phyloP scores from a whole-genome alignment of 176 grass and related monocot species.

The Oryza meridionalis region DNA sequence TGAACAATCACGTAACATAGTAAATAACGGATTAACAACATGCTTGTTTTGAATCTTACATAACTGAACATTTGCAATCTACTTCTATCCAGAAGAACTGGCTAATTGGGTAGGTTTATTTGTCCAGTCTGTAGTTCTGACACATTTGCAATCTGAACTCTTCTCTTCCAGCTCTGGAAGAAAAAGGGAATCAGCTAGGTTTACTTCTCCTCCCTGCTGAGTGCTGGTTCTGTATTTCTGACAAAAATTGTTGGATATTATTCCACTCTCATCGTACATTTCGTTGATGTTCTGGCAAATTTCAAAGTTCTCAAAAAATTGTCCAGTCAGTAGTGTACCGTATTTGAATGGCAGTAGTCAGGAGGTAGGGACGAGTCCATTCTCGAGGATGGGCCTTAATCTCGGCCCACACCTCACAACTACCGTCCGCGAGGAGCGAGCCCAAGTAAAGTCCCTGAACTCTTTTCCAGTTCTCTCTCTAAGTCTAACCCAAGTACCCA shows the following conservation, averaged over 20 bases:
- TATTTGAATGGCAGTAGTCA: background rate
- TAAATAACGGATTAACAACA: background rate
- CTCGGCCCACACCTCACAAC: constrained; percentile 34
- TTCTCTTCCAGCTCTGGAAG: background rate
- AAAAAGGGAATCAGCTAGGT: background rate
- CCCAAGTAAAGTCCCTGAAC: constrained; percentile 47
- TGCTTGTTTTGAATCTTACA: background rate
- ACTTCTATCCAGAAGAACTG: no score
- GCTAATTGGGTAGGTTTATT: no score
- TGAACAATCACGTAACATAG: background rate
- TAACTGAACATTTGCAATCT: background rate
- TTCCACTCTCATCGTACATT: background rate
- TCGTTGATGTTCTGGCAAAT: background rate
- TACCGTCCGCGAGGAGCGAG: constrained; percentile 47
- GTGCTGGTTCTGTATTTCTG: background rate
- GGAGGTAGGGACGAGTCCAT: no score
- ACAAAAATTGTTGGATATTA: background rate
- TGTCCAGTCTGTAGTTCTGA: no score
- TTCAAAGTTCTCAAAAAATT: background rate
- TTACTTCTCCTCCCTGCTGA: background rate
- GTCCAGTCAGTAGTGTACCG: background rate
- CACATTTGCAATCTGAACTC: no score
- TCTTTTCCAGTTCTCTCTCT: no score
- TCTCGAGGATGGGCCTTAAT: background rate
- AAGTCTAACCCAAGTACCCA: no score